These are phyloP conservation scores for Coemansia aciculifera DNA, from an alignment of 192 early-diverging fungal genomes.

Conservation along the genomic window DNA sequence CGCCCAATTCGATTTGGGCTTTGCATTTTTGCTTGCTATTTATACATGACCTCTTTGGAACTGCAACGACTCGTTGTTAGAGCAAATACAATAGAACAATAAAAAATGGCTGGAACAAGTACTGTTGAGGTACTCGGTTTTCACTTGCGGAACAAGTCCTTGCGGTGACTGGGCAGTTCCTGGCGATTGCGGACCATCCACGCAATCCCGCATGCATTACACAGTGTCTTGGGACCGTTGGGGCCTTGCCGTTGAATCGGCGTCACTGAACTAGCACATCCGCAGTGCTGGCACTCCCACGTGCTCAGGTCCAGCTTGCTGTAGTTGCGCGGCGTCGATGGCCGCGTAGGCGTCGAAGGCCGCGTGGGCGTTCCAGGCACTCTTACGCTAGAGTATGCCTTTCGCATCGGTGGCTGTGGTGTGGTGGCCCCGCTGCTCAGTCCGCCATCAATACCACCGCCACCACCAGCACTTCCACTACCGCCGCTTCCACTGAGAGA, in stretches of 20 bases:
- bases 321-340: constrained; percentile 41
- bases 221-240: constrained; percentile 63
- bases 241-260: constrained; percentile 60
- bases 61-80: not conserved
- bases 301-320: constrained; percentile 40
- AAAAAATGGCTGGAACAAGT: not conserved
- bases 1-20: not conserved
- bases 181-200: constrained; percentile 57
- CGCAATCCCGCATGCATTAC: constrained; percentile 65
- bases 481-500: not conserved
- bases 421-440: constrained; percentile 46
- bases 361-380: constrained; percentile 36
- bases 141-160: constrained; percentile 51
- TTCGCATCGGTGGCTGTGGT: constrained; percentile 29
- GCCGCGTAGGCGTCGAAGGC: constrained; percentile 37
- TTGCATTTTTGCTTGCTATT: not conserved
- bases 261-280: constrained; percentile 44
- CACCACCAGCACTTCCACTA: not conserved
- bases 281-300: constrained; percentile 56
- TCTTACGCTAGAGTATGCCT: constrained; percentile 24
- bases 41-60: not conserved
- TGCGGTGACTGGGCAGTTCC: constrained; percentile 49
- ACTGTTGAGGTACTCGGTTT: not conserved
- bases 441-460: constrained; percentile 16
- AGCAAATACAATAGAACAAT: not conserved